Evolutionary conservation across 139 green algal species (phyloP).

Genomic region (Micromonas pusilla): DNA sequence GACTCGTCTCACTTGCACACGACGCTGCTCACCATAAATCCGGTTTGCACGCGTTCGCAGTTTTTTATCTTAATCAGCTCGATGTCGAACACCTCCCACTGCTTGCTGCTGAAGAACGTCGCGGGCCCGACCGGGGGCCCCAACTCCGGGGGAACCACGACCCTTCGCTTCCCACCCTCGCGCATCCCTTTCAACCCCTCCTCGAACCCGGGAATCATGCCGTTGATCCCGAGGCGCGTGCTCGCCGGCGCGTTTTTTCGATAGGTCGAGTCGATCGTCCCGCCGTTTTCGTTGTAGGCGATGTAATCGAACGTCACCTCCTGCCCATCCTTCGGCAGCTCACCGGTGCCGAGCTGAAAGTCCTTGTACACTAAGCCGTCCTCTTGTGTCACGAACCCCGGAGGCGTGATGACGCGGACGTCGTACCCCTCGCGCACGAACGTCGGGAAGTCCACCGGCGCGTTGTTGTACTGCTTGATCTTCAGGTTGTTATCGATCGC

Average conservation of each 20-base stretch:
- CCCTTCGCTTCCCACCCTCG: slow-evolving; percentile 68
- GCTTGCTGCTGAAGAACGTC: slow-evolving; percentile 98
- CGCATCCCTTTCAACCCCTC: slow-evolving; percentile 82
- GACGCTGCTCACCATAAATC: slow-evolving; percentile 75
- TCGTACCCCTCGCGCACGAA: slow-evolving; percentile 28
- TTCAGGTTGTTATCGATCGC: neutral
- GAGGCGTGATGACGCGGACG: slow-evolving; percentile 4
- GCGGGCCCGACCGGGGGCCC: slow-evolving; percentile 83
- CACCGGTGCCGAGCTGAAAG: neutral
- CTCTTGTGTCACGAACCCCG: neutral
- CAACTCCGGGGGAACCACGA: slow-evolving; percentile 90
- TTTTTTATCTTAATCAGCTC: slow-evolving; percentile 67
- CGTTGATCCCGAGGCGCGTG: slow-evolving; percentile 76
- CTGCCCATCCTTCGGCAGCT: slow-evolving; percentile 62
- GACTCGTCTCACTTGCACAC: slow-evolving; percentile 53
- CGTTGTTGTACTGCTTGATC: slow-evolving; percentile 27
- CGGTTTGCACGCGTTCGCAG: slow-evolving; percentile 55
- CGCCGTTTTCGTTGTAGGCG: slow-evolving; percentile 91
- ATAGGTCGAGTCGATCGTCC: slow-evolving; percentile 85
- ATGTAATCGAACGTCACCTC: slow-evolving; percentile 93
- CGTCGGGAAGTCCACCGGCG: slow-evolving; percentile 19
- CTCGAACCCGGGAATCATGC: slow-evolving; percentile 97
- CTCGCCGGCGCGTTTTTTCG: slow-evolving; percentile 65
- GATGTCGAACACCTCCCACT: slow-evolving; percentile 97
- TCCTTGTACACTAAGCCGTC: slow-evolving; percentile 18